Conservation (phyloP, 1,284 basidiomycete genomes). For the Cryptococcus hybrid region DNA sequence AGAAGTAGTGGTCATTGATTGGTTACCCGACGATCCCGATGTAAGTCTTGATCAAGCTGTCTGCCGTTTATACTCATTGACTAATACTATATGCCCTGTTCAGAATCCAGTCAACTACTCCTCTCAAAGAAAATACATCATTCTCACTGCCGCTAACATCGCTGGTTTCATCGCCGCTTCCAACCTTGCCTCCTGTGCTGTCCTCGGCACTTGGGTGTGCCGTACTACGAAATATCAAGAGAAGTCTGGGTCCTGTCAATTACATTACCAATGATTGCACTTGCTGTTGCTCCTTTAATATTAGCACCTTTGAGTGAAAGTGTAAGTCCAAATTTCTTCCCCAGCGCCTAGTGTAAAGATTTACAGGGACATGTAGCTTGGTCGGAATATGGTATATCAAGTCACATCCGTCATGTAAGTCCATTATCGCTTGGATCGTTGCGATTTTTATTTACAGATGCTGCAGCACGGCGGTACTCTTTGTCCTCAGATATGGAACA, state of each 20-base stretch:
- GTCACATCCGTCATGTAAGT: constrained; percentile 38
- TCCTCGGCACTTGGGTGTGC: constrained; percentile 19
- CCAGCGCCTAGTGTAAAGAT: not conserved
- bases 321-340: constrained; percentile 12
- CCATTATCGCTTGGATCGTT: too few relatives aligned
- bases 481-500: constrained; percentile 36
- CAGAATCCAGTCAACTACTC: constrained; percentile 45
- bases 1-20: constrained; percentile 41
- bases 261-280: constrained; percentile 31
- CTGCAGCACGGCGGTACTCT: constrained; percentile 35
- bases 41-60: constrained; percentile 14
- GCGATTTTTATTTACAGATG: too few relatives aligned
- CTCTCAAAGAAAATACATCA: constrained; percentile 23
- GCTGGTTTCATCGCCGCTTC: constrained; percentile 28
- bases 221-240: constrained; percentile 3
- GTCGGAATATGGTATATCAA: constrained; percentile 41
- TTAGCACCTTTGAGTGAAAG: constrained; percentile 46
- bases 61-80: not conserved
- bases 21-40: constrained; percentile 33
- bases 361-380: constrained; percentile 16
- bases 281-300: constrained; percentile 39
- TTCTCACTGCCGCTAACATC: constrained; percentile 22
- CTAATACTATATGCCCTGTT: too few relatives aligned
- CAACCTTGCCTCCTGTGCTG: constrained; percentile 27
- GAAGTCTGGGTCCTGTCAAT: constrained; percentile 22